phyloP scores from a whole-genome alignment of 257 asterid species.

The Capsicum baccatum region DNA sequence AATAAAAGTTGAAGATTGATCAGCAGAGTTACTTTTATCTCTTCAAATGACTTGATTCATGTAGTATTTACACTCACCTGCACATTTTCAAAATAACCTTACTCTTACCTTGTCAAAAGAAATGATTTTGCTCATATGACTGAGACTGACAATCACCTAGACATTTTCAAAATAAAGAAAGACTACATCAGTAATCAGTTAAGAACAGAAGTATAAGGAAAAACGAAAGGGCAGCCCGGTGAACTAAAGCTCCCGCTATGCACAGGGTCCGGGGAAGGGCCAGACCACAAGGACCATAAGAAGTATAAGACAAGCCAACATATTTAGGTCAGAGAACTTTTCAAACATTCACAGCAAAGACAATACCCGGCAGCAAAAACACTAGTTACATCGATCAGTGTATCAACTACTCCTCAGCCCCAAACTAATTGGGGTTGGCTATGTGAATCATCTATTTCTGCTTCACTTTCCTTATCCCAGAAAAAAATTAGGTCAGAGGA shows the following conservation, averaged over 20 bases:
- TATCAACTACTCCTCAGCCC: background rate
- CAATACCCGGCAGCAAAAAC: background rate
- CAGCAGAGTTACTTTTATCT: slow-evolving; percentile 52
- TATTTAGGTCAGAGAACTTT: background rate
- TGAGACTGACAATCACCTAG: slow-evolving; percentile 82
- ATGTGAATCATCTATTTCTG: background rate
- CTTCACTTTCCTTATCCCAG: background rate
- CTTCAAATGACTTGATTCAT: slow-evolving; percentile 78
- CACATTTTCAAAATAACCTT: slow-evolving; percentile 27
- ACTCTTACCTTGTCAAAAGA: slow-evolving; percentile 84
- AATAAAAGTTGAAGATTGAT: slow-evolving; percentile 22
- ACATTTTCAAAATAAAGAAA: slow-evolving; percentile 32
- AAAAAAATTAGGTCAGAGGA: background rate
- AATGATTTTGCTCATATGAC: slow-evolving; percentile 78
- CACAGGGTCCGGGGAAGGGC: too few species aligned
- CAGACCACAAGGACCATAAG: background rate
- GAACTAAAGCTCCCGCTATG: too few species aligned
- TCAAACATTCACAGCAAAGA: slow-evolving; percentile 8
- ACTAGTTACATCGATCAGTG: background rate
- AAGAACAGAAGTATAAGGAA: background rate
- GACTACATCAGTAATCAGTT: slow-evolving; percentile 21
- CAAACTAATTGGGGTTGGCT: background rate
- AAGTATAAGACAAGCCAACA: background rate
- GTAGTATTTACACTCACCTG: slow-evolving; percentile 83
- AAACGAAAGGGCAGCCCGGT: too few species aligned